phyloP scores from a whole-genome alignment of 108 stramenopile species.

The Pelagomonas calceolata region DNA sequence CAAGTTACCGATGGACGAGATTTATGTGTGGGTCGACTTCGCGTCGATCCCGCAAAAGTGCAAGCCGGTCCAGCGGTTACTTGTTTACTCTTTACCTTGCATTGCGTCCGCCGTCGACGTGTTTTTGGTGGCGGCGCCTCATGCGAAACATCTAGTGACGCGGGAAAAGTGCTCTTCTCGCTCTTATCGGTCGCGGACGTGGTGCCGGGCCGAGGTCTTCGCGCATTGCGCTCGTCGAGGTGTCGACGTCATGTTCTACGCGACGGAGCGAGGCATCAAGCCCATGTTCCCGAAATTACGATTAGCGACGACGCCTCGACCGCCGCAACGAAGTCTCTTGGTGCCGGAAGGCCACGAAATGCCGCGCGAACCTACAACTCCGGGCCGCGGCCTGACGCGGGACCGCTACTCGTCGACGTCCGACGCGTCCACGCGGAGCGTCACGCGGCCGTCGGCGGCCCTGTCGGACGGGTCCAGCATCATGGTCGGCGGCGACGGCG shows the following conservation, averaged over 20 bases:
- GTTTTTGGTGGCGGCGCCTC: constrained; percentile 28
- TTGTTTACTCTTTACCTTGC: constrained; percentile 26
- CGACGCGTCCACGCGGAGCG: no score
- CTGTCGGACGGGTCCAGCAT: no score
- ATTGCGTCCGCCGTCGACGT: constrained; percentile 30
- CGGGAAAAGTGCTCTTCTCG: constrained; percentile 20
- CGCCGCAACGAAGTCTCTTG: no score
- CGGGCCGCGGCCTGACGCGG: no score
- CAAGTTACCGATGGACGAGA: constrained; percentile 7
- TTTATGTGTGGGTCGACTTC: constrained; percentile 34
- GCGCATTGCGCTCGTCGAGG: constrained; percentile 31
- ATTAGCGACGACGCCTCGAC: no score
- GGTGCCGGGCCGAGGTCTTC: constrained; percentile 37
- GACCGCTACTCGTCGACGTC: no score
- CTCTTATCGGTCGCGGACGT: constrained; percentile 28
- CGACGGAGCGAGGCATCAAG: neutral
- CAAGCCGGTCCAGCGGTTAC: constrained; percentile 20
- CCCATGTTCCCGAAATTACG: no score
- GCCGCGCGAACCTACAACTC: no score
- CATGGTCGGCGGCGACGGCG: no score
- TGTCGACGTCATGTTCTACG: constrained; percentile 26
- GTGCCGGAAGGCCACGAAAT: no score
- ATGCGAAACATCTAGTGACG: constrained; percentile 21
- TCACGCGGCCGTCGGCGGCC: no score
- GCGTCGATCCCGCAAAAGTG: constrained; percentile 32